A percentile compares a stretch with the other conserved stretches of the same genome.
Conservation (phyloP, 2,329 filamentous ascomycete genomes). For the Exophiala dermatitidis region DNA sequence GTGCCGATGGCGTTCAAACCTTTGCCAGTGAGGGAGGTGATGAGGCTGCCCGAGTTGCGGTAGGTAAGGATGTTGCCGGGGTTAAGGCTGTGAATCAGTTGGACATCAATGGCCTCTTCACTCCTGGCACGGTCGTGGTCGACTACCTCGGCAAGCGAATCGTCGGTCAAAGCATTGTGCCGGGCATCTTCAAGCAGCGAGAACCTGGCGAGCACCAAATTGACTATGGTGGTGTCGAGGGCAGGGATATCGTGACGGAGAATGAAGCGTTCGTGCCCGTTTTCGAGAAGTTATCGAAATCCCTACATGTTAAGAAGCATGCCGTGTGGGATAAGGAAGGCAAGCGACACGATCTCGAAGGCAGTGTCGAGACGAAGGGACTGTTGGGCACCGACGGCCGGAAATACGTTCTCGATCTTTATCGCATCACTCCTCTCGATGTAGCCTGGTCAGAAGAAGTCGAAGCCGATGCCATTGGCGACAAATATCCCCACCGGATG, state of each 20-base stretch:
- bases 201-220: slow-evolving; percentile 98
- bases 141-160: slow-evolving; percentile 97
- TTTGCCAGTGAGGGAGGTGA: slow-evolving; percentile 95
- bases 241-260: slow-evolving; percentile 87
- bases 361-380: slow-evolving; percentile 95
- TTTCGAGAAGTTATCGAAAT: slow-evolving; percentile 85
- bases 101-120: slow-evolving; percentile 90
- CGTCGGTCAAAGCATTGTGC: slow-evolving; percentile 95
- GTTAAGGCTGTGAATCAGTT: slow-evolving; percentile 95
- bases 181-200: slow-evolving; percentile 97
- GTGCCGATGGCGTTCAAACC: slow-evolving; percentile 92
- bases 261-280: slow-evolving; percentile 76
- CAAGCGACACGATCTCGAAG: slow-evolving; percentile 82
- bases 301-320: slow-evolving; percentile 87
- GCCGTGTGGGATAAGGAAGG: slow-evolving; percentile 96
- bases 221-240: slow-evolving; percentile 95
- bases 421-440: slow-evolving; percentile 88
- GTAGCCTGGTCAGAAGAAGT: slow-evolving; percentile 82
- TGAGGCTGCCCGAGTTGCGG: slow-evolving; percentile 89
- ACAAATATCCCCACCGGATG: slow-evolving; percentile 87
- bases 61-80: slow-evolving; percentile 90
- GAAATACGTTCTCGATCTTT: slow-evolving; percentile 95
- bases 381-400: slow-evolving; percentile 92
- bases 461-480: slow-evolving; percentile 44
- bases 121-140: slow-evolving; percentile 89